Evolutionary conservation across 225 moss, liverwort and hornwort genomes (phyloP).

Genomic region (Pseudoscleropodium purum): DNA sequence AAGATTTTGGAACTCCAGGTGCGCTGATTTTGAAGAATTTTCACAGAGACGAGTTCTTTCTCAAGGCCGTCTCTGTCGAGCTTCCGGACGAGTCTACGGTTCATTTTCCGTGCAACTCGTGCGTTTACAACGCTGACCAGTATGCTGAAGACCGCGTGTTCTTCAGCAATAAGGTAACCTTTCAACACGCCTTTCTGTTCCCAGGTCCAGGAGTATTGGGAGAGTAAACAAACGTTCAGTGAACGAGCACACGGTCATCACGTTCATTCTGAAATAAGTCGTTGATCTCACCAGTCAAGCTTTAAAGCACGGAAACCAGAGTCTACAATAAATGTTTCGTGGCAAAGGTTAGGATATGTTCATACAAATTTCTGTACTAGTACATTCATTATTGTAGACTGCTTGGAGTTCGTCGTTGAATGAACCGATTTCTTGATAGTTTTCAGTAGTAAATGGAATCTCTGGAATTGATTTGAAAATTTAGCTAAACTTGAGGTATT

Average conservation of each 20-base stretch:
- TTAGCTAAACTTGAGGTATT: not conserved
- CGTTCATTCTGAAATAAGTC: not conserved
- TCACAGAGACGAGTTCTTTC: conserved; percentile 62
- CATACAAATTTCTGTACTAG: not conserved
- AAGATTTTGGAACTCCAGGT: conserved; percentile 50
- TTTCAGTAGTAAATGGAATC: not conserved
- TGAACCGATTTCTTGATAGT: no score
- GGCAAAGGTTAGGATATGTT: not conserved
- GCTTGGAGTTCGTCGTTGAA: not conserved
- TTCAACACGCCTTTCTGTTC: not conserved
- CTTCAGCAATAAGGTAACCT: conserved; percentile 60
- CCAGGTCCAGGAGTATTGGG: not conserved
- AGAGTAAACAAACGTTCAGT: not conserved
- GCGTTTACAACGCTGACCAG: conserved; percentile 40
- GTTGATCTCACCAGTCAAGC: not conserved
- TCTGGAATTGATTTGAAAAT: not conserved
- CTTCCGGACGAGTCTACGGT: conserved; percentile 17
- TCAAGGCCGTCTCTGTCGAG: conserved; percentile 41
- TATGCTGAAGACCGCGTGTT: conserved; percentile 39
- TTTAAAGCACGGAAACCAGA: not conserved
- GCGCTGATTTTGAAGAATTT: conserved; percentile 58
- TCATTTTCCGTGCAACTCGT: conserved; percentile 64
- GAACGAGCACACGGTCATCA: not conserved
- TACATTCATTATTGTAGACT: not conserved
- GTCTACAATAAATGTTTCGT: not conserved